Percentiles rank a stretch among this genome's conserved stretches.
phyloP scores from a whole-genome alignment of 495 filamentous ascomycete species.

The Hyaloscypha bicolor region DNA sequence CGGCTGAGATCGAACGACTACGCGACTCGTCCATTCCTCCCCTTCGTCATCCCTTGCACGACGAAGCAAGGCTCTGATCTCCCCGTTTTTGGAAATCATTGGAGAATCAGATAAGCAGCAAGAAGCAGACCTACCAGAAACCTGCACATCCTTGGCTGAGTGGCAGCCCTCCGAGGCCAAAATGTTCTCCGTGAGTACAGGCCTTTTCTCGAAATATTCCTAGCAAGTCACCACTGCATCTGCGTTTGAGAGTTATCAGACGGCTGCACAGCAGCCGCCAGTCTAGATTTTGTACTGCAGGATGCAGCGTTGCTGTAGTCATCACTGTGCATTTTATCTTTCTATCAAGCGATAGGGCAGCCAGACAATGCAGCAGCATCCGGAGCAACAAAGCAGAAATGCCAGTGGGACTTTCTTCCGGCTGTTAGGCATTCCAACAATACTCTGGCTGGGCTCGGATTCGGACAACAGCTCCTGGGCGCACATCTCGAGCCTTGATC shows the following conservation, averaged over 20 bases:
- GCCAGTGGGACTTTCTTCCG: background rate
- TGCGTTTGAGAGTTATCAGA: background rate
- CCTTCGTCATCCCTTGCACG: background rate
- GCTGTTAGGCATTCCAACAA: background rate
- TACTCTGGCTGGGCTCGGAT: background rate
- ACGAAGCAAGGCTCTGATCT: background rate
- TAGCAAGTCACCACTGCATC: background rate
- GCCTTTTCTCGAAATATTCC: background rate
- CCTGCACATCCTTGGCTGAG: background rate
- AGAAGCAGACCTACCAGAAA: background rate
- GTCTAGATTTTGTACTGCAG: background rate
- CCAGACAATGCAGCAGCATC: background rate
- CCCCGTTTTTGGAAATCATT: background rate
- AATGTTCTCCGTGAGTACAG: conserved; percentile 11
- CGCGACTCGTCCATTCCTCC: background rate
- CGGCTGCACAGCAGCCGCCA: background rate
- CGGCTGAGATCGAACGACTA: background rate
- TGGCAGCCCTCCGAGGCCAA: background rate
- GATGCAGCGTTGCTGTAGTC: background rate
- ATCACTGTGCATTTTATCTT: background rate
- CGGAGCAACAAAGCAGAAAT: too few species aligned
- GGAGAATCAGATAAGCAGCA: background rate
- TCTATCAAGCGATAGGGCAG: background rate
- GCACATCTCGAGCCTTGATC: too few species aligned
- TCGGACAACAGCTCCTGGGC: too few species aligned